These are phyloP conservation scores for Skeletonema marinoi DNA, from an alignment of 108 stramenopile genomes.

Conservation along the genomic window DNA sequence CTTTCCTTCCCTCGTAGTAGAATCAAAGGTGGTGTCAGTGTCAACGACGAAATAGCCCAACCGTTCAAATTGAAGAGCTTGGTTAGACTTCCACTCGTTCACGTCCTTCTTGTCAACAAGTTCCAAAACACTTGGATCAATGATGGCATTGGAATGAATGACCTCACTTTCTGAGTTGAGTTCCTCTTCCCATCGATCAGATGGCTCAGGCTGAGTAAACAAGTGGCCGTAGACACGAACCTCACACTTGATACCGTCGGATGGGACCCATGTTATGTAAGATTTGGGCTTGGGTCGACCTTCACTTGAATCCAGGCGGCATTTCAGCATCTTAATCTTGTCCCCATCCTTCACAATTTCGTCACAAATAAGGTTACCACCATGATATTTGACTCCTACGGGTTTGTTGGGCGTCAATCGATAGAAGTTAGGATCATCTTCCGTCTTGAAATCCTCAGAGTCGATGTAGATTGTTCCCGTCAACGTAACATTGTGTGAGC, in stretches of 20 bases:
- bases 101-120: slow-evolving; percentile 59
- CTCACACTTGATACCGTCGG: slow-evolving; percentile 67
- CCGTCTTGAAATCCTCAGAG: slow-evolving; percentile 84
- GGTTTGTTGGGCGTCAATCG: slow-evolving; percentile 94
- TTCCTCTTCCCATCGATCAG: slow-evolving; percentile 91
- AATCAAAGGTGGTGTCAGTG: slow-evolving; percentile 80
- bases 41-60: slow-evolving; percentile 98
- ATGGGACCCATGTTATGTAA: slow-evolving; percentile 82
- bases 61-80: slow-evolving; percentile 93
- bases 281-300: slow-evolving; percentile 79
- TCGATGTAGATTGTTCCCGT: slow-evolving; percentile 90
- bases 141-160: slow-evolving; percentile 68
- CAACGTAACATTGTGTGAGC: slow-evolving; percentile 82
- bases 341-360: slow-evolving; percentile 53
- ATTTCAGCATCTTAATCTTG: slow-evolving; percentile 62
- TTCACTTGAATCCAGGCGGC: slow-evolving; percentile 68
- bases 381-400: slow-evolving; percentile 92
- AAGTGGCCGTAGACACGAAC: slow-evolving; percentile 94
- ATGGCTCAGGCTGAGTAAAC: slow-evolving; percentile 87
- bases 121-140: slow-evolving; percentile 76
- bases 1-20: slow-evolving; percentile 51
- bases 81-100: slow-evolving; percentile 74
- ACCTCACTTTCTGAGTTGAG: slow-evolving; percentile 87
- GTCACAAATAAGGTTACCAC: slow-evolving; percentile 80
- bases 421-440: slow-evolving; percentile 84